Base-by-base conservation (phyloP, 768 basidiomycete genomes). In the Phaeotremella skinneri region DNA sequence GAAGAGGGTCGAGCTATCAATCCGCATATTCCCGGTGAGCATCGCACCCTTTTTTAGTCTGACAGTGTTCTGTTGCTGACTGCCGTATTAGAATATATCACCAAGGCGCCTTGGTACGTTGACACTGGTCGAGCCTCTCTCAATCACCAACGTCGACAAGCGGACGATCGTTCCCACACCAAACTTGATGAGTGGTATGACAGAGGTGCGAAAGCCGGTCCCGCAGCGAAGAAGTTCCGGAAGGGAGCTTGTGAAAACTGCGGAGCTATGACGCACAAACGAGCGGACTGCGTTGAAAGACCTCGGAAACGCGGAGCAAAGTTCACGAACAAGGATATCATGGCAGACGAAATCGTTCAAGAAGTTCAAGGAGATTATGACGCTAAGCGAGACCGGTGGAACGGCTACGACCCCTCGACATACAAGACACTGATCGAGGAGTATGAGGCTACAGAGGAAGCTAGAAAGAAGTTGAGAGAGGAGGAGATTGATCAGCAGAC, bases 211-310 rank as follows among this genome's bases (percentile, higher is more conserved):
- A 68, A 63, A 30, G 70, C 70, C 14, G 92, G 90, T 11, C 91
- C 91, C 1, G 91, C 91, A 2, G 90, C 94, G 27, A 96, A 91
- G 76, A 98, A 98, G 78, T 99, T 88, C 75, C 85, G 96, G 64
- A 93, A 94, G 74, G 96, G 96, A 31, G 96, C 96, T 27, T 99
- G 96, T 80, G 93, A 97, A 80, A 99, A 99, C 73, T 99, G 96
- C 65, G 96, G 96, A 58, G 89, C 96, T 17, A 87, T 97, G 83
- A 90, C 91, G 0, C 96, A 99, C 80, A 87, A 88, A 76, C 83
- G 81, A 60, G 81, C 84, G 71, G 96, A 99, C 74, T 99, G 96
- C 77, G 82, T 98, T 48, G 96, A 99, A 77, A 86, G 96, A 58
- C 96, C 96, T 37, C 85, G 96, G 58, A 92, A 90, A 82, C 90